Percentiles rank a stretch among this genome's conserved stretches.
phyloP scores from a whole-genome alignment of 2,329 filamentous ascomycete genomes.

The Clarireedia monteithiana region DNA sequence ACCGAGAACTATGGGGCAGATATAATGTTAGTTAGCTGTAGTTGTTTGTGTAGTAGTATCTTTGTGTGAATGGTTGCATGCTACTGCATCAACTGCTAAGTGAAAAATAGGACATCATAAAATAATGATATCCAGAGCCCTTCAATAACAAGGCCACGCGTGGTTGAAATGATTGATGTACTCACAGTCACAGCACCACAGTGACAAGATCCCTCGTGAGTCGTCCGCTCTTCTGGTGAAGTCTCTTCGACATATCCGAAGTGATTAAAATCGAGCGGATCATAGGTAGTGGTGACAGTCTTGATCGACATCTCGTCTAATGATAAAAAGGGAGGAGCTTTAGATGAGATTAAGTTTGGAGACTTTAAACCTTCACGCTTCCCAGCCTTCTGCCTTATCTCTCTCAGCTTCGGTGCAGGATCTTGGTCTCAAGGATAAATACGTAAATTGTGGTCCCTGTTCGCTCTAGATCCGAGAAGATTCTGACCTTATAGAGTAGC shows the following conservation, averaged over 20 bases:
- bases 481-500: no score
- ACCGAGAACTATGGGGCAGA: conserved; percentile 33
- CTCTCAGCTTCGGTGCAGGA: no score
- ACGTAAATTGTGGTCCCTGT: no score
- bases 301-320: background rate
- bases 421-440: no score
- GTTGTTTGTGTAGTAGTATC: background rate
- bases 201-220: conserved; percentile 49
- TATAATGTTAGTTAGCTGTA: background rate
- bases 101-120: no score
- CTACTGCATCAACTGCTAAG: no score
- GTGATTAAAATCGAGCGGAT: conserved; percentile 2
- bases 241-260: conserved; percentile 11
- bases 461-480: no score
- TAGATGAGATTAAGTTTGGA: background rate
- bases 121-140: no score
- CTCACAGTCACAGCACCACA: conserved; percentile 37
- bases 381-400: no score
- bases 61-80: background rate
- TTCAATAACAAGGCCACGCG: no score
- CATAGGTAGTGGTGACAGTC: background rate
- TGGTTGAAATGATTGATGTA: background rate
- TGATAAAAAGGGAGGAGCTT: background rate
- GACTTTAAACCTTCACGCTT: no score
- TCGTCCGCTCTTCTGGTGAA: conserved; percentile 17